Base-by-base conservation (phyloP, 2,329 filamentous ascomycete genomes). In the Akanthomyces lecanii region DNA sequence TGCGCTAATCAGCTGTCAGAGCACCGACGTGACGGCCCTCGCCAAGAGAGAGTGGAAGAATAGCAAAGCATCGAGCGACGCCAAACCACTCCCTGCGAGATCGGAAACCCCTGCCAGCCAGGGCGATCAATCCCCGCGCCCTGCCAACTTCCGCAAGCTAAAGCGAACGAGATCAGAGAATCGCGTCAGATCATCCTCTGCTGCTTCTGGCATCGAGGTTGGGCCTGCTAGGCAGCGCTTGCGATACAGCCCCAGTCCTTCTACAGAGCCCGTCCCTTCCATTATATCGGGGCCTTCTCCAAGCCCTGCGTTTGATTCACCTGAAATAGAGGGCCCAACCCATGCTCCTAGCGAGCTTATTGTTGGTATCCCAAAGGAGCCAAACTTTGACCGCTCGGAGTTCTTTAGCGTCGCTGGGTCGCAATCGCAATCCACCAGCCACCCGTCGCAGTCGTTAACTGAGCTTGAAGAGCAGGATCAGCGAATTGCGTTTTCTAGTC, bases 381-480 rank as follows among this genome's bases (percentile, higher is more conserved):
- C 70, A 16, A 65, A 70, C n/a, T 70, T 78, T 53, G 72, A 79
- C 51, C 64, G 69, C 4, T 64, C 72, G 5, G 76, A 77, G 21
- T 78, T 74, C 57, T 66, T 71, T 12, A 77, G 74, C 56, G 66
- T 75, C 25, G 63, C 67, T 28, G 68, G 70, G 44, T 70, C 72
- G 2, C 72, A 74, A 51, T 67, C 65, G 30, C 72, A 74, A 50
- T 67, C 65, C 25, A 73, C 71, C 38, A 70, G 66, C 11, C 66
- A 70, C 25, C 68, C 70, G 2, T 71, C 73, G 3, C 73, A 75
- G 47, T 66, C 72, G 16, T 25, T 78, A 10, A 71, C 72, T 5
- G 72, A 75, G 51, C 73, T 74, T 25, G 76, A 78, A 53, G 71
- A 72, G 44, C 67, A 73, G 54, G 76, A 76, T 65, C 69, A 70